Evolutionary conservation across 176 grass and related monocot species (phyloP).

Genomic region (Olyra latifolia): DNA sequence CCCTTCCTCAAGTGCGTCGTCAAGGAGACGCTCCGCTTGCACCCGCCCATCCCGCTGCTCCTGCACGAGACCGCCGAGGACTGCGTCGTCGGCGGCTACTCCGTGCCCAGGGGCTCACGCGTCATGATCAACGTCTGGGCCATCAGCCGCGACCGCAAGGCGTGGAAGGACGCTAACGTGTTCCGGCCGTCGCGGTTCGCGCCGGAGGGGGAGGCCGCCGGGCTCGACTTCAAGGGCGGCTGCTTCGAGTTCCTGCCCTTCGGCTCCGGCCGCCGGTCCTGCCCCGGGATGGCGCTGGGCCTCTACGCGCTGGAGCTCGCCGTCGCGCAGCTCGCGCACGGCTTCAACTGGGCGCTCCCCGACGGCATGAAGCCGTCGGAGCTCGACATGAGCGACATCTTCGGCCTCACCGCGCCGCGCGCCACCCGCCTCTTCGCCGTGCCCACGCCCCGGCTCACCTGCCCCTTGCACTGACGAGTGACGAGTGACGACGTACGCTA

Average conservation of each 20-base stretch:
- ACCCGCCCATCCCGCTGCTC: conserved; percentile 92
- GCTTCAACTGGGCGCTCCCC: conserved; percentile 71
- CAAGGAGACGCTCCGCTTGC: conserved; percentile 94
- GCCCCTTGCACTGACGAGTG: conserved; percentile 27
- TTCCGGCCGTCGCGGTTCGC: conserved; percentile 67
- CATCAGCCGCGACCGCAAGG: conserved; percentile 62
- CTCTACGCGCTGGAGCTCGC: conserved; percentile 65
- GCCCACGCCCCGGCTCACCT: conserved; percentile 57
- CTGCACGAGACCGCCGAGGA: conserved; percentile 82
- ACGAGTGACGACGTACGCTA: not conserved
- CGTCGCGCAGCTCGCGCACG: conserved; percentile 71
- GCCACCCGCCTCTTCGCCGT: conserved; percentile 67
- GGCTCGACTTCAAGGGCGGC: conserved; percentile 82
- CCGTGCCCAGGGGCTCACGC: conserved; percentile 54
- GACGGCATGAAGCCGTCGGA: conserved; percentile 76
- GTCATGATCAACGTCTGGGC: conserved; percentile 93
- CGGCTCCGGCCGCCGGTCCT: conserved; percentile 76
- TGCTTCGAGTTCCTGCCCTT: conserved; percentile 92
- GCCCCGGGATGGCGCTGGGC: conserved; percentile 72
- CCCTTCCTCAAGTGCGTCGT: conserved; percentile 76
- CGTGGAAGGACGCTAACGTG: conserved; percentile 69
- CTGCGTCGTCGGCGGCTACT: conserved; percentile 68
- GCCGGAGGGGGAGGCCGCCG: conserved; percentile 28
- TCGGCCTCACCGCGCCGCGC: conserved; percentile 86
- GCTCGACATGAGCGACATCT: conserved; percentile 86